phyloP scores from a whole-genome alignment of 192 early-diverging fungal genomes.

The Umbelopsis isabellina region DNA sequence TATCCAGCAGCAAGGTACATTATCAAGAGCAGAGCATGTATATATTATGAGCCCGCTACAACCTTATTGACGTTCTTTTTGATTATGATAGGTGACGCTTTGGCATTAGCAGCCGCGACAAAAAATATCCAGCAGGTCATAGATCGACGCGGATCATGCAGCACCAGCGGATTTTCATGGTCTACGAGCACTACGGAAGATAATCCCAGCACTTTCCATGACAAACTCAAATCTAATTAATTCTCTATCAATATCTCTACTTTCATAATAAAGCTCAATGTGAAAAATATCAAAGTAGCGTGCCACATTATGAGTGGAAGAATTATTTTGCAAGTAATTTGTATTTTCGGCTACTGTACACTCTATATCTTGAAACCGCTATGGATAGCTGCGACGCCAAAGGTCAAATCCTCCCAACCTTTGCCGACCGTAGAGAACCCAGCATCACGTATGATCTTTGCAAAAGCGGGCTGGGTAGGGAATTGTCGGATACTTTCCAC shows the following conservation, averaged over 20 bases:
- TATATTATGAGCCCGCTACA: neutral
- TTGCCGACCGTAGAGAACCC: constrained; percentile 89
- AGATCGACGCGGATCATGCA: constrained; percentile 1
- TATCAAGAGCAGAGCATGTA: neutral
- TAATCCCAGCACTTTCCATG: neutral
- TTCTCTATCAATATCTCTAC: neutral
- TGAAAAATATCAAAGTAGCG: constrained; percentile 1
- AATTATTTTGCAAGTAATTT: neutral
- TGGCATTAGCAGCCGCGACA: neutral
- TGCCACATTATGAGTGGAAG: neutral
- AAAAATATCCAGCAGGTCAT: neutral
- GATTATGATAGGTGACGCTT: neutral
- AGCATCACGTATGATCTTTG: constrained; percentile 84
- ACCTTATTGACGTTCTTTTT: neutral
- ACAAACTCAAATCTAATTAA: neutral
- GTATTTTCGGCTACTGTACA: constrained; percentile 5
- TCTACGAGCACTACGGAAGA: constrained; percentile 10
- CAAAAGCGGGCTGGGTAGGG: constrained; percentile 88
- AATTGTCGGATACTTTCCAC: constrained; percentile 97
- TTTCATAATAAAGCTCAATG: neutral
- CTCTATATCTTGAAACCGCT: constrained; percentile 89
- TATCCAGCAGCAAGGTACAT: constrained; percentile 13
- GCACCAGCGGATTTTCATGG: constrained; percentile 9
- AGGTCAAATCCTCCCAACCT: constrained; percentile 94
- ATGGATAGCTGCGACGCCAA: constrained; percentile 97